These are phyloP conservation scores for Rhazya stricta DNA, from an alignment of 257 asterid genomes.

Conservation along the genomic window DNA sequence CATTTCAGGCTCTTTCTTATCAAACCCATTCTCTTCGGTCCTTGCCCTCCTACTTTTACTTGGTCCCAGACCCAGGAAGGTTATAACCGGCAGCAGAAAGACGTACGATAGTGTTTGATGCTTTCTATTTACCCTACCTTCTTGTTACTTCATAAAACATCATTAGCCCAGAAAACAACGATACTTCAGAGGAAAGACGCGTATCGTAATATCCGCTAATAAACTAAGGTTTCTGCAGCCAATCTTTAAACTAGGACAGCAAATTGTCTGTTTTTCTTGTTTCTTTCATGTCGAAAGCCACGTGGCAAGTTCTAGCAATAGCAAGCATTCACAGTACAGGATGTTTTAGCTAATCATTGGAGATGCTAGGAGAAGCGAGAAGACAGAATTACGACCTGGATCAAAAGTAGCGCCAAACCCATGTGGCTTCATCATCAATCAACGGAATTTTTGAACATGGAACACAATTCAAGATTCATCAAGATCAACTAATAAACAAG, in stretches of 20 bases:
- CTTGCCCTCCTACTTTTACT: background rate
- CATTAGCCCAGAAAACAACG: slow-evolving; percentile 2
- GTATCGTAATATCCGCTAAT: slow-evolving; percentile 18
- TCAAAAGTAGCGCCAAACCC: background rate
- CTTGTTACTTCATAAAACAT: slow-evolving; percentile 3
- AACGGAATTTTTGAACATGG: slow-evolving; percentile 10
- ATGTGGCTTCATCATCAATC: background rate
- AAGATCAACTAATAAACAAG: slow-evolving; percentile 1
- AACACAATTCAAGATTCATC: background rate
- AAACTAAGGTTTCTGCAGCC: slow-evolving; percentile 18
- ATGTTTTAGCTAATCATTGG: background rate
- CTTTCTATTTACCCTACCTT: background rate
- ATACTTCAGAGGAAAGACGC: background rate
- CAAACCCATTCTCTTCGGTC: slow-evolving; percentile 24
- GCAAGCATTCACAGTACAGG: background rate
- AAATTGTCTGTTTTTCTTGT: slow-evolving; percentile 1
- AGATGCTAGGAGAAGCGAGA: background rate
- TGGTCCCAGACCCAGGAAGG: background rate
- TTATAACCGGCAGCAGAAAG: background rate
- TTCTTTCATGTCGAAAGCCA: background rate
- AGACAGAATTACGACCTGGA: slow-evolving; percentile 5
- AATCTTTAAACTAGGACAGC: slow-evolving; percentile 15
- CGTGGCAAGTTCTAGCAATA: background rate
- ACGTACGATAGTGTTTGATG: background rate
- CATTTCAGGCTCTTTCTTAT: slow-evolving; percentile 41